A percentile compares a stretch with the other conserved stretches of the same genome.
phyloP scores from a whole-genome alignment of 2,329 filamentous ascomycete genomes.

The Calonectria leucothoes region DNA sequence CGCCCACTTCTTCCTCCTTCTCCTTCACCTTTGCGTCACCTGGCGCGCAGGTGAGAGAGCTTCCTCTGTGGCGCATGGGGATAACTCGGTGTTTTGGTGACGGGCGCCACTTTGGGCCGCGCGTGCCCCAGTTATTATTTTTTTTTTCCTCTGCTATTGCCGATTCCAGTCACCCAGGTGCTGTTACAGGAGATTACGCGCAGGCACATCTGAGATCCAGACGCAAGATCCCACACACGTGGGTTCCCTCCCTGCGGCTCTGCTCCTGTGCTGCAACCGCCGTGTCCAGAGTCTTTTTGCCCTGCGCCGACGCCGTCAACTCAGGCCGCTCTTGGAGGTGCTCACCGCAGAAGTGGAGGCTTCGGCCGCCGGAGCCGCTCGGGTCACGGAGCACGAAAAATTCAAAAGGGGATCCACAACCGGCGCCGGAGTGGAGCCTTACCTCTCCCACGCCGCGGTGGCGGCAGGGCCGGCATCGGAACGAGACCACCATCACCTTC shows the following conservation, averaged over 20 bases:
- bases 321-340: no score
- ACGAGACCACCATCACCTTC: neutral
- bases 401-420: slow-evolving; percentile 8
- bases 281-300: neutral
- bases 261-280: neutral
- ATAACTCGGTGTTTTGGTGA: slow-evolving; percentile 39
- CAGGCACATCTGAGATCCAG: slow-evolving; percentile 22
- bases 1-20: neutral
- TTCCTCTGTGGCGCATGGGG: slow-evolving; percentile 26
- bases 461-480: slow-evolving; percentile 37
- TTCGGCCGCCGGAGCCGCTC: slow-evolving; percentile 1
- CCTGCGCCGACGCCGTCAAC: neutral
- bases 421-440: slow-evolving; percentile 35
- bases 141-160: slow-evolving; percentile 15
- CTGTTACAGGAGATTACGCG: slow-evolving; percentile 17
- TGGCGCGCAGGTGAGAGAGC: neutral
- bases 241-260: slow-evolving; percentile 4
- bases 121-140: slow-evolving; percentile 23
- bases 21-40: neutral
- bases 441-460: neutral
- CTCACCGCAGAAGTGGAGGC: neutral
- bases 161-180: slow-evolving; percentile 10
- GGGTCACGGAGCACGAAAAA: slow-evolving; percentile 22
- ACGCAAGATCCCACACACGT: slow-evolving; percentile 5
- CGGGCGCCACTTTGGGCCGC: slow-evolving; percentile 23